Percentiles rank a stretch among this genome's conserved stretches.
Conservation (phyloP, 139 green algal species). For the Volvox reticuliferus region DNA sequence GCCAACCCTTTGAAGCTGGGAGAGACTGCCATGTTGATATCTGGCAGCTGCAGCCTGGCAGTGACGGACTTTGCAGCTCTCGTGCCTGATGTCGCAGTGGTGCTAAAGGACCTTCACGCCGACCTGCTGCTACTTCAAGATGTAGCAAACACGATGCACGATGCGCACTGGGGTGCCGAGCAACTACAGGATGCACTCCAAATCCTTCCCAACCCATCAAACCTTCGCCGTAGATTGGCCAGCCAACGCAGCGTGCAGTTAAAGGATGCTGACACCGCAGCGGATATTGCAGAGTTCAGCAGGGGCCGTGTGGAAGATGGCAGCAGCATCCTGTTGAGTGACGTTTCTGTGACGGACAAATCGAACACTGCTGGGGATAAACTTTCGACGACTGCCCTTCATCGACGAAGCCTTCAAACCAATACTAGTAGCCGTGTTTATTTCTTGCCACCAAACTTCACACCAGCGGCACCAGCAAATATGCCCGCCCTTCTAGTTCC, state of each 20-base stretch:
- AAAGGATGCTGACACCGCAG: too few relatives aligned
- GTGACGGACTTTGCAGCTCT: not conserved
- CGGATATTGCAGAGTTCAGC: too few relatives aligned
- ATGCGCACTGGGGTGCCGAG: not conserved
- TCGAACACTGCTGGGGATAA: too few relatives aligned
- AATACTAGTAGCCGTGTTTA: not conserved
- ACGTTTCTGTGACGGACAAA: too few relatives aligned
- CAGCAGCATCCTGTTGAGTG: too few relatives aligned
- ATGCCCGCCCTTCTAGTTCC: not conserved
- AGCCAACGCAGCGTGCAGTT: too few relatives aligned
- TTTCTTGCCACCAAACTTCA: not conserved
- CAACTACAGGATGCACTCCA: too few relatives aligned
- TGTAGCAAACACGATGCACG: not conserved
- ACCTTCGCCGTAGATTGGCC: too few relatives aligned
- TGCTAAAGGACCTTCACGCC: not conserved
- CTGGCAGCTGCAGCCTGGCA: not conserved
- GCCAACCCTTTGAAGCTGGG: not conserved
- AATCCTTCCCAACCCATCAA: too few relatives aligned
- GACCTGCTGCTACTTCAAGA: not conserved
- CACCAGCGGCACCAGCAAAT: not conserved
- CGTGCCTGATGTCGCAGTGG: not conserved
- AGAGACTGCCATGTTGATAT: not conserved
- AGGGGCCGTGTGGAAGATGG: too few relatives aligned
- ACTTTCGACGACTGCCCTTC: too few relatives aligned
- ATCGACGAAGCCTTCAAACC: not conserved